Conservation (phyloP, 805 yeast genomes). For the Candida ficus region DNA sequence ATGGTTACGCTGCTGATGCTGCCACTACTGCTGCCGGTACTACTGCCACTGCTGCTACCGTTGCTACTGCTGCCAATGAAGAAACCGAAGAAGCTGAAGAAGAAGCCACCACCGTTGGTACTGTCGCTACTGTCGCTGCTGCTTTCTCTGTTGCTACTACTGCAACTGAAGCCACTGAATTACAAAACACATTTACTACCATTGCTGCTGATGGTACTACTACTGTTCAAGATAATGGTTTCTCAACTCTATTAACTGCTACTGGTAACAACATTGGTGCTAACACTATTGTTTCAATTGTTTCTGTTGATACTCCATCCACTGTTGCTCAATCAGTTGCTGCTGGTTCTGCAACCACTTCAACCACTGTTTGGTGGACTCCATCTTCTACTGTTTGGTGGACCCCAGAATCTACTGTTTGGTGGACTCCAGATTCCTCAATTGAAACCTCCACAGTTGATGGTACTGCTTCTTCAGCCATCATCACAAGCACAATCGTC, state of each 20-base stretch:
- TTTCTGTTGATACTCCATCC: background rate
- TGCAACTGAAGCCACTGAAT: no score
- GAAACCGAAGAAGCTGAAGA: background rate
- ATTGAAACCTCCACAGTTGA: background rate
- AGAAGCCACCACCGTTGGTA: background rate
- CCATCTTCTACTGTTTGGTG: conserved; percentile 12
- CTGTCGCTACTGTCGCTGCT: background rate
- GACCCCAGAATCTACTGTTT: conserved; percentile 8
- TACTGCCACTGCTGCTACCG: background rate
- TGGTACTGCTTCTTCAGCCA: background rate
- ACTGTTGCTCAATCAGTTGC: background rate
- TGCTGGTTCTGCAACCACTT: background rate
- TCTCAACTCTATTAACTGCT: background rate
- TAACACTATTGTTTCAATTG: background rate
- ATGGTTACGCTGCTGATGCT: background rate
- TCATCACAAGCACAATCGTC: conserved; percentile 1
- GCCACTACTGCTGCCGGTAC: background rate
- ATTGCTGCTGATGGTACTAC: background rate
- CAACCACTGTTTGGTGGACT: conserved; percentile 10
- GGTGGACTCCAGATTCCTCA: conserved; percentile 12
- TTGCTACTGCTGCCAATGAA: background rate
- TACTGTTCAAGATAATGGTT: background rate
- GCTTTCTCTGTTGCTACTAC: no score
- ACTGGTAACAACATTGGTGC: background rate
- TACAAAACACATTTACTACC: no score